These are phyloP conservation scores for Boletales sp. DNA, from an alignment of 768 basidiomycete species.

Conservation along the genomic window DNA sequence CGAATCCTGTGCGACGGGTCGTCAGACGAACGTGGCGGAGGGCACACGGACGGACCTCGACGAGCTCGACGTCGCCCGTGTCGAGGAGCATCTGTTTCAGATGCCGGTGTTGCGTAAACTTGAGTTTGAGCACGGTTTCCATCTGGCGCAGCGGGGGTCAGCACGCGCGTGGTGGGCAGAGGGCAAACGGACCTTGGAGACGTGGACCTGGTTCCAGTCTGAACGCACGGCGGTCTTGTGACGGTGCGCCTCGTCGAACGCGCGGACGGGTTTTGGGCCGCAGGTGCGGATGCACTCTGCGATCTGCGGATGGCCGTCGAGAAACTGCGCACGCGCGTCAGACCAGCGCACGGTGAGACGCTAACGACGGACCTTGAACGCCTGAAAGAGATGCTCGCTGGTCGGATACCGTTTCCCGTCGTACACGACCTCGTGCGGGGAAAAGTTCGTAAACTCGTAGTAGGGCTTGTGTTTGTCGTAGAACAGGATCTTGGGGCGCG, in stretches of 20 bases:
- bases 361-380: conserved; percentile 63
- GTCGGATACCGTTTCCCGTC: conserved; percentile 65
- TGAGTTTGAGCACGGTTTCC: conserved; percentile 59
- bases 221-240: conserved; percentile 57
- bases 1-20: conserved; percentile 47
- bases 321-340: conserved; percentile 44
- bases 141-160: no score
- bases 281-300: conserved; percentile 69
- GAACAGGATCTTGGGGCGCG: conserved; percentile 44
- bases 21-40: background rate
- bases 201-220: conserved; percentile 68
- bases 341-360: no score
- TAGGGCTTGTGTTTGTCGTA: conserved; percentile 63
- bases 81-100: conserved; percentile 58
- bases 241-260: conserved; percentile 66
- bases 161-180: background rate
- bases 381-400: conserved; percentile 75
- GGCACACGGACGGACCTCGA: conserved; percentile 48
- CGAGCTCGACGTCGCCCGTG: conserved; percentile 60
- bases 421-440: conserved; percentile 62
- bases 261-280: conserved; percentile 56
- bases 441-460: conserved; percentile 75
- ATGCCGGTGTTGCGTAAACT: conserved; percentile 66
- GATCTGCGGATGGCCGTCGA: conserved; percentile 53
- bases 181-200: conserved; percentile 52